Percentiles rank a stretch among this genome's conserved stretches.
These are phyloP conservation scores for Neoarthrinium moseri DNA, from an alignment of 2,329 filamentous ascomycete genomes.

Conservation along the genomic window DNA sequence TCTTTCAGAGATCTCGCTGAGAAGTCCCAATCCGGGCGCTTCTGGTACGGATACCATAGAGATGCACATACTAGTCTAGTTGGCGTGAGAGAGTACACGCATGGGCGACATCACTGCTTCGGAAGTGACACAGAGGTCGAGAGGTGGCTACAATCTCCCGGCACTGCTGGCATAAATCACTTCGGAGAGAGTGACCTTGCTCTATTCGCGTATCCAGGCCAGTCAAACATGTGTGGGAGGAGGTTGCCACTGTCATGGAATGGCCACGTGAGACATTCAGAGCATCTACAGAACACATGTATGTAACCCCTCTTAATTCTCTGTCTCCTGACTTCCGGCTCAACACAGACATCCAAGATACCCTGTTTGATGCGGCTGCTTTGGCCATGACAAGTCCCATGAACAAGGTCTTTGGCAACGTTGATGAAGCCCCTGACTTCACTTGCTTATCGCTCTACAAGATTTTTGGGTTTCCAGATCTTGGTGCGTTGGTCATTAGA, in stretches of 20 bases:
- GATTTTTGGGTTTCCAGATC: constrained; percentile 66
- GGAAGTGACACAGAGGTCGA: constrained; percentile 51
- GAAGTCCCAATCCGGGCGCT: constrained; percentile 41
- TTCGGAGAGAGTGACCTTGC: constrained; percentile 30
- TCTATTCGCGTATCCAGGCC: constrained; percentile 64
- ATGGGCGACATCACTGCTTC: constrained; percentile 56
- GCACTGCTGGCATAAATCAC: constrained; percentile 20
- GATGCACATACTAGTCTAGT: constrained; percentile 65
- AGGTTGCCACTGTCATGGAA: constrained; percentile 60
- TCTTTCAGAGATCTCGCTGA: constrained; percentile 52
- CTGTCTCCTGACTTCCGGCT: background rate
- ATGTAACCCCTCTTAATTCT: background rate
- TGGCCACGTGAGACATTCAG: constrained; percentile 31
- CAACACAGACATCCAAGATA: constrained; percentile 32
- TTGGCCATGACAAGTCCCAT: constrained; percentile 62
- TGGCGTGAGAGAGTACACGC: constrained; percentile 66
- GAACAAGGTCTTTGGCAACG: constrained; percentile 47
- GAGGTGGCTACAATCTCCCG: constrained; percentile 35
- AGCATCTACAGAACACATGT: constrained; percentile 34
- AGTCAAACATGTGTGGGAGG: constrained; percentile 69
- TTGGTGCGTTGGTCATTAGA: constrained; percentile 59
- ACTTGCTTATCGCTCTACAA: constrained; percentile 63
- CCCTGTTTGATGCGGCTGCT: constrained; percentile 62
- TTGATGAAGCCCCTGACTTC: constrained; percentile 56
- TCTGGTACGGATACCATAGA: constrained; percentile 61